These are phyloP conservation scores for Schizonepeta tenuifolia DNA, from an alignment of 257 asterid species.

Conservation along the genomic window DNA sequence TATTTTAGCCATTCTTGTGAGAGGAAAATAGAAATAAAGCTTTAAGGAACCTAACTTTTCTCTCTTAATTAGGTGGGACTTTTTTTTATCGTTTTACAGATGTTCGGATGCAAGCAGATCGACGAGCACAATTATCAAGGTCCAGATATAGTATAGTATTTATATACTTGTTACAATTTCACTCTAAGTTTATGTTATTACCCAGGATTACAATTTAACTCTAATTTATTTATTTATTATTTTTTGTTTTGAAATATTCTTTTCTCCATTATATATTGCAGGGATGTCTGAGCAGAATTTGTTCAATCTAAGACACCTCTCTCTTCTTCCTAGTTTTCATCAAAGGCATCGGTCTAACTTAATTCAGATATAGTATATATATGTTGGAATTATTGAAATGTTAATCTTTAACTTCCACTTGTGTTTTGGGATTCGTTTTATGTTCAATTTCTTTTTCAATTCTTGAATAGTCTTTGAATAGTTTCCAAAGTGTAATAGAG, in stretches of 20 bases:
- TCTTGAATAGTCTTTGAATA: background rate
- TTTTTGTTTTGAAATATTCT: background rate
- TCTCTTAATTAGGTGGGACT: slow-evolving; percentile 22
- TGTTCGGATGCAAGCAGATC: slow-evolving; percentile 72
- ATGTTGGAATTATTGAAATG: background rate
- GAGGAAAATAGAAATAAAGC: background rate
- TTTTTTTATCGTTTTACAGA: slow-evolving; percentile 41
- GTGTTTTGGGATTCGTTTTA: background rate
- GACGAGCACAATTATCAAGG: slow-evolving; percentile 57
- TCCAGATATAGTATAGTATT: background rate
- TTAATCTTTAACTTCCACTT: background rate
- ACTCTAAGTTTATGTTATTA: background rate
- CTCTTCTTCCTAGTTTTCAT: slow-evolving; percentile 50
- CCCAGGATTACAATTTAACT: no score
- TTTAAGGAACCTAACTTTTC: background rate
- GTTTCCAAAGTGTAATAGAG: slow-evolving; percentile 42
- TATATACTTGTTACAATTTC: background rate
- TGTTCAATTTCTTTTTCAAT: background rate
- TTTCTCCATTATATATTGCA: slow-evolving; percentile 15
- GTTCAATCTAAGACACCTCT: slow-evolving; percentile 56
- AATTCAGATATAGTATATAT: no score
- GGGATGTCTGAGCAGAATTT: slow-evolving; percentile 45
- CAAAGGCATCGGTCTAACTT: slow-evolving; percentile 41
- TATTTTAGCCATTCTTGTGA: background rate
- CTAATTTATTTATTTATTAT: background rate